Base-by-base conservation (phyloP, 805 yeast species). In the Nematodospora valgi region DNA sequence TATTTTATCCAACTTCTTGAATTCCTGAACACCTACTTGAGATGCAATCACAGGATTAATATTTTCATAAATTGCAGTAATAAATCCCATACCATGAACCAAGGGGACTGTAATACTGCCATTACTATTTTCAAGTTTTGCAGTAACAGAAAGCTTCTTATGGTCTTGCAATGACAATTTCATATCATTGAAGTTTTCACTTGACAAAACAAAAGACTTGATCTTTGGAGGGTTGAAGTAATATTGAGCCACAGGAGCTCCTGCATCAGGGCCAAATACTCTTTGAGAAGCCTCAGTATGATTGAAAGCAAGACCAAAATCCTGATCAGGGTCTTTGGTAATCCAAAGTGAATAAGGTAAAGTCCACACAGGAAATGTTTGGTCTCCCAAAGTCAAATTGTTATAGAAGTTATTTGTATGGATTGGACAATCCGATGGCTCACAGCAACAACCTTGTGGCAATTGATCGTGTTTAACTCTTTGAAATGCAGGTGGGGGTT, bases 381-480 rank as follows among this genome's bases (percentile, higher is more conserved):
- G 91, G 37, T 70, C 69, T 1, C 72, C 87, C 23, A 86, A 67
- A 8, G 85, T 56, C 55, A 86, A 58, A 57, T 86, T 86, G 23
- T 83, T 81, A 54, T 80, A 86, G 50, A 85, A 86, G 51, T 85
- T 84, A 56, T 86, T 86, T 6, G 95, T 85, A 41, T 80, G 80
- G 19, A 81, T 67, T 1, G 87, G 81, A 5, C 39, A 46, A 34
- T 50, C 56, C 10, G 36, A 12, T 4, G 35, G 39, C 8, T 51
- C 47, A 39, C 18, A 45, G 4, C 37, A 27, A 39, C 62, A 56
- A 1, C 68, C 70, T 19, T 46, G 49, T 3, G 71, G 72, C 5
- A 49, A 51, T 34, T 49, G 74, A 34, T 16, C 43, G 34, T 67
- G 72, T n/a, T 47, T 30, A 5, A 37, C 41, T 35, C 48, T 54